These are phyloP conservation scores for Eimeria zaria DNA, from an alignment of 169 alveolate genomes.

Conservation along the genomic window DNA sequence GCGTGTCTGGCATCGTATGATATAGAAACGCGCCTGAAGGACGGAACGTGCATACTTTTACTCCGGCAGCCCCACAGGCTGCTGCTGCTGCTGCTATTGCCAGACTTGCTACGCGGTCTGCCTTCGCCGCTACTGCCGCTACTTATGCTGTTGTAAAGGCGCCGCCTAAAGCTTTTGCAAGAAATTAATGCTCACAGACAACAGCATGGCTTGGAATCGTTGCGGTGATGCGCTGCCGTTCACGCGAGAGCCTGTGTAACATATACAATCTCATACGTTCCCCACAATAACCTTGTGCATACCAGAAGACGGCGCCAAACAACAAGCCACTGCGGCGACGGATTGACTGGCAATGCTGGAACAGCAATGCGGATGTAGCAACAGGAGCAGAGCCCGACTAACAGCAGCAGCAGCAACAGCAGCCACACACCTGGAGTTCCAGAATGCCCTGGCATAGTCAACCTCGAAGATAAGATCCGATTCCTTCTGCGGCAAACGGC, in stretches of 20 bases:
- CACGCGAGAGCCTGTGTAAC: conserved; percentile 88
- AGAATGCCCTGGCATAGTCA: conserved; percentile 91
- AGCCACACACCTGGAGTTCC: conserved; percentile 92
- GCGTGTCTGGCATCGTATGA: not conserved
- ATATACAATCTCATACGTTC: not conserved
- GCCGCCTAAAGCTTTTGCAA: conserved; percentile 40
- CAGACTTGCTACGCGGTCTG: not conserved
- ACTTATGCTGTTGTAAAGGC: not conserved
- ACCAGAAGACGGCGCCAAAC: not conserved
- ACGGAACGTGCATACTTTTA: not conserved
- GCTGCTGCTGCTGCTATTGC: not conserved
- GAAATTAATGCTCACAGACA: conserved; percentile 83
- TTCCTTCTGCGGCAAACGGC: conserved; percentile 85
- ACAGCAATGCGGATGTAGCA: not conserved
- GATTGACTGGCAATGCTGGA: not conserved
- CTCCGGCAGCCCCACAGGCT: not conserved
- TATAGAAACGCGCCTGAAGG: not conserved
- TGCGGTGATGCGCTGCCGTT: conserved; percentile 89
- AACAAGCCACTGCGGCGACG: not conserved
- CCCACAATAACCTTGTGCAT: not conserved
- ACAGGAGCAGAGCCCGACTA: not conserved
- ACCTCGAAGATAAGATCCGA: conserved; percentile 88
- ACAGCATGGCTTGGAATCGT: conserved; percentile 85
- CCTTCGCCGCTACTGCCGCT: not conserved
- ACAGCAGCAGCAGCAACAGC: not conserved